Evolutionary conservation across 2,329 filamentous ascomycete species (phyloP), one percentile per base, ranked within the genome.

Genomic region (Truncatella angustata): DNA sequence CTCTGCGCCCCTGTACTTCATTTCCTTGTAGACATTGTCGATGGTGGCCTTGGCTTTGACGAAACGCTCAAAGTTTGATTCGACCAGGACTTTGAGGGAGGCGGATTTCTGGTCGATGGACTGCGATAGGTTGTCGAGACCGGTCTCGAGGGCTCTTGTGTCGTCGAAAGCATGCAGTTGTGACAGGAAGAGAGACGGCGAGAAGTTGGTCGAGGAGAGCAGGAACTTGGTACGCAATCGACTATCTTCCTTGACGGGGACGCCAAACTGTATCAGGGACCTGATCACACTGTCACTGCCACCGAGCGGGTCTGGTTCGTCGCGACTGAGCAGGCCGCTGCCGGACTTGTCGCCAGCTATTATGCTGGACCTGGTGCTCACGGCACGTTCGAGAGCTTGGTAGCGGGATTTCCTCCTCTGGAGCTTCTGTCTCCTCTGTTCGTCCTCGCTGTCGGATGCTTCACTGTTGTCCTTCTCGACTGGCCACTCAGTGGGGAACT

Each of bases 31-130:
- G 49, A 99, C 94, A 72, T 96, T 96, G 73, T 99, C 94, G 63
- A 99, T 97, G 6, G 93, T 97, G 16, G 93, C 90, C 70, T 99
- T 99, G 39, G 94, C 94, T 57, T 91, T 88, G 51, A 99, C 94
- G 74, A 99, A 99, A 59, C 93, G 88, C 71, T 99, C 95, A 66
- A 99, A 99, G 69, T 99, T 99, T 58, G 90, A 93, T 70, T 99
- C 94, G 21, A 99, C 94, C 16, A 99, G 80, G 10, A 96, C 89
- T 68, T 99, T 99, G 55, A 99, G 81, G 4, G 92, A 97, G 0
- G 93, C 94, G 0, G 93, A 97, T 70, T 99, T 99, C 72, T 97
- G 90, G 64, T 97, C 94, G 63, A 99, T 99, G 1, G 93, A 97
- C 56, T 84, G 83, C 16, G 91, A 94, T 18, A 99, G 82, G 54